Conservation (phyloP, 345 rosid species). For the Gossypium raimondii region DNA sequence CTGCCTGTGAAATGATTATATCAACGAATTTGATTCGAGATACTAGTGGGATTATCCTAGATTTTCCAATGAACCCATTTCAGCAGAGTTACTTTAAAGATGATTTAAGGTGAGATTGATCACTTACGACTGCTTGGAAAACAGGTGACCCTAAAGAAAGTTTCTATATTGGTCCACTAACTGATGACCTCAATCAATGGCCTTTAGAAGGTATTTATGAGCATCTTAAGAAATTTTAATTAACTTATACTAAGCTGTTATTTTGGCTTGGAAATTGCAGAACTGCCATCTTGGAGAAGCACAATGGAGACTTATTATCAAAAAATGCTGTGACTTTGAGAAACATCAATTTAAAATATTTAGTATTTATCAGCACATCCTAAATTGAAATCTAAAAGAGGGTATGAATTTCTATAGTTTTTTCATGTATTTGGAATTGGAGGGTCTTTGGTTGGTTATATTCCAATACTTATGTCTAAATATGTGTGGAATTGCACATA, state of each 20-base stretch:
- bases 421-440: too few relatives aligned
- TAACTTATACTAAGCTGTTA: not conserved
- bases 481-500: too few relatives aligned
- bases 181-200: conserved; percentile 57
- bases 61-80: not conserved
- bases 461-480: too few relatives aligned
- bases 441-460: too few relatives aligned
- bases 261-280: conserved; percentile 37
- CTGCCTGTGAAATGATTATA: not conserved
- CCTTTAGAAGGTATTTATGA: conserved; percentile 50
- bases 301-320: conserved; percentile 53
- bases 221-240: not conserved
- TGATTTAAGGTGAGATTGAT: not conserved
- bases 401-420: too few relatives aligned
- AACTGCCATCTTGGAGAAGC: conserved; percentile 61
- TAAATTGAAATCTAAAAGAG: too few relatives aligned
- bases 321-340: conserved; percentile 32
- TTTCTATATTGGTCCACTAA: conserved; percentile 61
- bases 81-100: not conserved
- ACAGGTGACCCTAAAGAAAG: conserved; percentile 75
- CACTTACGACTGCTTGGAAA: not conserved
- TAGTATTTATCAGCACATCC: too few relatives aligned
- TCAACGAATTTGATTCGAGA: not conserved
- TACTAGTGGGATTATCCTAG: not conserved
- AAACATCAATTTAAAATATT: too few relatives aligned